A percentile compares a stretch with the other conserved stretches of the same genome.
Conservation (phyloP, 495 filamentous ascomycete genomes). For the Cenococcum geophilum region DNA sequence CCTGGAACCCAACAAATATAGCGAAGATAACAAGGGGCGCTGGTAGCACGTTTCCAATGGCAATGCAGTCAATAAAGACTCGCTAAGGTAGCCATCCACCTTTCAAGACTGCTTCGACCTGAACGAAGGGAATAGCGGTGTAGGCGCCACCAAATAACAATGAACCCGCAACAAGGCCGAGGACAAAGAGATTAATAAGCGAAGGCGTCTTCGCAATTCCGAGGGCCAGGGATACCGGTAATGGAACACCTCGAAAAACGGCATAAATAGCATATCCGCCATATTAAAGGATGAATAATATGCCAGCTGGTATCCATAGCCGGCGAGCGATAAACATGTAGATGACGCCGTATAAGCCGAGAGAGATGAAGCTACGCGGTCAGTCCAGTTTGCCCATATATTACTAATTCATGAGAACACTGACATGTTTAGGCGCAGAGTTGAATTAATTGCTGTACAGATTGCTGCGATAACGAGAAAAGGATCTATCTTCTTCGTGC, state of each 20-base stretch:
- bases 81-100: conserved; percentile 37
- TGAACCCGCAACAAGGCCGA: conserved; percentile 38
- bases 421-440: conserved; percentile 40
- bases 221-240: conserved; percentile 37
- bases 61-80: conserved; percentile 40
- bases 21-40: conserved; percentile 41
- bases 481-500: conserved; percentile 34
- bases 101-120: conserved; percentile 40
- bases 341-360: conserved; percentile 36
- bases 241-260: conserved; percentile 35
- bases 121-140: conserved; percentile 40
- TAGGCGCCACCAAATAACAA: conserved; percentile 41
- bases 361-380: conserved; percentile 36
- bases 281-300: conserved; percentile 38
- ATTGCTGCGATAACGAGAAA: conserved; percentile 36
- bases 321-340: conserved; percentile 33
- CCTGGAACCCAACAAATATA: conserved; percentile 41
- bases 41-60: conserved; percentile 39
- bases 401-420: conserved; percentile 7
- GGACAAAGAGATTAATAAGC: conserved; percentile 37
- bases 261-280: conserved; percentile 36
- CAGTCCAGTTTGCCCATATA: conserved; percentile 11
- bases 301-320: conserved; percentile 27
- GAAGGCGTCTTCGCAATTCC: conserved; percentile 37
- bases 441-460: conserved; percentile 36